Percentiles rank a stretch among this genome's conserved stretches.
Conservation (phyloP, 106 monocot genomes). For the Posidonia australis region DNA sequence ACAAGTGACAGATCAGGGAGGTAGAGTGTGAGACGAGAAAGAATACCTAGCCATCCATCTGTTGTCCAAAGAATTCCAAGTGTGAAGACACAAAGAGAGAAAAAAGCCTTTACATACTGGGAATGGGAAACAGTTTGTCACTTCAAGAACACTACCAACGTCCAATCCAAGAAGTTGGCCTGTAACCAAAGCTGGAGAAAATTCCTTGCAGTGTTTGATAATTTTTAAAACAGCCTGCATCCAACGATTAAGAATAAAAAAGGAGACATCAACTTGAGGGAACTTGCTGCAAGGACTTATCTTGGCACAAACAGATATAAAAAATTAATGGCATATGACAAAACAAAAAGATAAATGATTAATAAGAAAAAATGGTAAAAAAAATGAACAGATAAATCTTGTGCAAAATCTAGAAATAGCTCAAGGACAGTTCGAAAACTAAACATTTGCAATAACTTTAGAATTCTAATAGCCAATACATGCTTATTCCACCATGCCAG, state of each 20-base stretch:
- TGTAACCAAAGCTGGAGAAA: conserved; percentile 79
- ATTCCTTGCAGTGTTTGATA: conserved; percentile 95
- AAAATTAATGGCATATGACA: not conserved
- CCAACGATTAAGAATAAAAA: not conserved
- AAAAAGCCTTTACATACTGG: conserved; percentile 32
- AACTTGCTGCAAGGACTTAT: not conserved
- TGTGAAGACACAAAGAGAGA: not conserved
- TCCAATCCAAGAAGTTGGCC: conserved; percentile 96
- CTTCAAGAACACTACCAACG: conserved; percentile 93
- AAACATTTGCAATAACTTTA: no score
- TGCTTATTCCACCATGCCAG: no score
- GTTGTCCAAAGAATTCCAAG: no score
- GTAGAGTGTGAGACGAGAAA: no score
- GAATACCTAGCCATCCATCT: no score
- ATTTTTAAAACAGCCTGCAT: conserved; percentile 79
- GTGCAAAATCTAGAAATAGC: not conserved
- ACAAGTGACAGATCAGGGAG: no score
- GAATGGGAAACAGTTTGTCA: conserved; percentile 97
- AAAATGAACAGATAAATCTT: not conserved
- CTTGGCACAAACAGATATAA: not conserved
- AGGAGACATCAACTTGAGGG: not conserved
- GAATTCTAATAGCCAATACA: no score
- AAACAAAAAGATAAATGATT: not conserved
- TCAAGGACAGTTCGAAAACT: not conserved
- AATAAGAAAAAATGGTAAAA: not conserved